phyloP scores from a whole-genome alignment of 2,329 filamentous ascomycete genomes.

The Paracorniculantispora psalliotae region DNA sequence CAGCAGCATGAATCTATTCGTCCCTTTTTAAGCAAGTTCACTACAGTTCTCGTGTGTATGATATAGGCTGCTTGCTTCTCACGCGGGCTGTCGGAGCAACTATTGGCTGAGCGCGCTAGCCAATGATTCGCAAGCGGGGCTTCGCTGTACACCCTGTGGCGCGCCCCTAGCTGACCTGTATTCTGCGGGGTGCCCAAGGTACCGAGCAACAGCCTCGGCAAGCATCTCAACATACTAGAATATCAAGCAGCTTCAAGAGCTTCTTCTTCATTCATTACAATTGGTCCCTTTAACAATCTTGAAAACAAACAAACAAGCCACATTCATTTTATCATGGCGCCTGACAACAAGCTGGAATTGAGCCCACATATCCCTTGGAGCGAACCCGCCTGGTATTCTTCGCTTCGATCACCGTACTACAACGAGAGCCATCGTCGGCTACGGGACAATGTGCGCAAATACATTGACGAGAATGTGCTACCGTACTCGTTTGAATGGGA shows the following conservation, averaged over 20 bases:
- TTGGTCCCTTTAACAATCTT: background rate
- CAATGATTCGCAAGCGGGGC: no score
- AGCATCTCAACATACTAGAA: background rate
- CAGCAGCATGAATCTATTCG: no score
- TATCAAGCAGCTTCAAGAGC: background rate
- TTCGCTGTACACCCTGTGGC: background rate
- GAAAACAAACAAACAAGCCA: background rate
- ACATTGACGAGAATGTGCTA: slow-evolving; percentile 53
- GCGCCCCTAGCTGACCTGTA: background rate
- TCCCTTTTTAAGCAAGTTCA: no score
- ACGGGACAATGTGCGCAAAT: slow-evolving; percentile 50
- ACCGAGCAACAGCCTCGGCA: slow-evolving; percentile 9
- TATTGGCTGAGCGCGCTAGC: background rate
- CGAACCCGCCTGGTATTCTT: slow-evolving; percentile 27
- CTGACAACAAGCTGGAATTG: slow-evolving; percentile 20
- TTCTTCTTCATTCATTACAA: background rate
- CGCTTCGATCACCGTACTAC: slow-evolving; percentile 50
- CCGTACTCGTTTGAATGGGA: slow-evolving; percentile 62
- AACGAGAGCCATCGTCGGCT: slow-evolving; percentile 55
- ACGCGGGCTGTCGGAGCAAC: background rate
- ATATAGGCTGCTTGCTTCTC: background rate
- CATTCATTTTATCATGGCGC: slow-evolving; percentile 13
- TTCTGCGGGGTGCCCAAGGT: background rate
- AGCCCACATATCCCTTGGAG: slow-evolving; percentile 17
- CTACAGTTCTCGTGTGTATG: no score